phyloP scores from a whole-genome alignment of 331 rosid species.

The Quercus lobata region DNA sequence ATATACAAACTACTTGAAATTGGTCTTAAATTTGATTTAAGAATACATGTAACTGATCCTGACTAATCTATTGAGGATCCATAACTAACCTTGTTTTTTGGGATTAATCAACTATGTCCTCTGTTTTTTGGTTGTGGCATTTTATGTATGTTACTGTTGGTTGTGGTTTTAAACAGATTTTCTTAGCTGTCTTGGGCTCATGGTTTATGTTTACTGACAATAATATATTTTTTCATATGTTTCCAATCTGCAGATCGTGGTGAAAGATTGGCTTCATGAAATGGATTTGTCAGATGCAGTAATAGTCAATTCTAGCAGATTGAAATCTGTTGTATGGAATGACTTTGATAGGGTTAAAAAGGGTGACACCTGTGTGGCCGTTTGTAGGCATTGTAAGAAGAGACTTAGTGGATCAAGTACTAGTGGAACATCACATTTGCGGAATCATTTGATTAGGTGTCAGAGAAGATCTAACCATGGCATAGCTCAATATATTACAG shows the following conservation, averaged over 20 bases:
- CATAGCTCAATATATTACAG: constrained; percentile 49
- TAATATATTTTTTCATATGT: background rate
- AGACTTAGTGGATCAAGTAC: constrained; percentile 96
- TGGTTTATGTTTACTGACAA: background rate
- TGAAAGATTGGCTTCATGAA: constrained; percentile 40
- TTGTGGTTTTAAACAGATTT: background rate
- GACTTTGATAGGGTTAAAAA: constrained; percentile 96
- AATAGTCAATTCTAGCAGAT: constrained; percentile 76
- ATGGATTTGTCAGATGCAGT: constrained; percentile 96
- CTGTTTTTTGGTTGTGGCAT: background rate
- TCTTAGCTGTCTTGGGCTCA: background rate
- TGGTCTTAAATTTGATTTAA: background rate
- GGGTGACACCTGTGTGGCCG: constrained; percentile 86
- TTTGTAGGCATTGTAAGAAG: constrained; percentile 97
- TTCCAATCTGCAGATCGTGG: constrained; percentile 26
- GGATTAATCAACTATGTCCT: background rate
- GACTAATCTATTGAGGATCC: too few species aligned
- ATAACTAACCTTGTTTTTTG: too few species aligned
- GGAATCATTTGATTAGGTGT: constrained; percentile 94
- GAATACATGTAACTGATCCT: too few species aligned
- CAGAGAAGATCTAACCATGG: constrained; percentile 80
- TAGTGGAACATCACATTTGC: constrained; percentile 96
- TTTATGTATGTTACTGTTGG: background rate
- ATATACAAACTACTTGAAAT: background rate
- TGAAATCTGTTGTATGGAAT: constrained; percentile 97